These are phyloP conservation scores for Mycena latifolia DNA, from an alignment of 768 basidiomycete species.

Conservation along the genomic window DNA sequence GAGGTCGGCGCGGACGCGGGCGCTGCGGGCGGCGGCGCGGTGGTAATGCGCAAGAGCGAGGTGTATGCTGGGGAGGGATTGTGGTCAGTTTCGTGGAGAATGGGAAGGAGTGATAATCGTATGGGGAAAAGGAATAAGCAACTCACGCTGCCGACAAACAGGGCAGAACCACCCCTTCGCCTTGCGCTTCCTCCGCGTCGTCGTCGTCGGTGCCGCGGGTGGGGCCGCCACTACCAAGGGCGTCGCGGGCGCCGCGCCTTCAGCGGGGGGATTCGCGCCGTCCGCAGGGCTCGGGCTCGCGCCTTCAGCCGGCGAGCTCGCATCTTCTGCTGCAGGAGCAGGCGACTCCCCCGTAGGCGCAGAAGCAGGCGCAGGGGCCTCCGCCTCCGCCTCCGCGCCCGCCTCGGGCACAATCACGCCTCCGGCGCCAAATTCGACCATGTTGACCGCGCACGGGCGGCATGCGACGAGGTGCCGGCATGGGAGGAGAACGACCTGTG, in stretches of 20 bases:
- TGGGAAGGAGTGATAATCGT: neutral
- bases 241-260: no score
- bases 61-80: conserved; percentile 75
- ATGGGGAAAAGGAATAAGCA: neutral
- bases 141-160: conserved; percentile 93
- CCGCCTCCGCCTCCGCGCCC: conserved; percentile 50
- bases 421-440: conserved; percentile 97
- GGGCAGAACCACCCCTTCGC: conserved; percentile 99
- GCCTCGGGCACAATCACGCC: conserved; percentile 78
- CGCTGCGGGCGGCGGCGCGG: conserved; percentile 62
- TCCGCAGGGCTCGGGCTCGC: neutral
- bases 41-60: conserved; percentile 86
- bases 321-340: no score
- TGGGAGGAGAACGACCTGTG: conserved; percentile 91
- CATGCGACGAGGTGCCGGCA: conserved; percentile 96
- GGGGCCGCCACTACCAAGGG: no score
- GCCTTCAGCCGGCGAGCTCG: neutral
- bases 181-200: conserved; percentile 85
- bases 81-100: neutral
- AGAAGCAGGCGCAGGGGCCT: conserved; percentile 40
- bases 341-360: no score
- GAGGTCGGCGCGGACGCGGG: conserved; percentile 31
- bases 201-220: conserved; percentile 39
- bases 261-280: no score
- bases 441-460: conserved; percentile 94